phyloP scores from a whole-genome alignment of 257 asterid species.

The Thymus mandschuricus region DNA sequence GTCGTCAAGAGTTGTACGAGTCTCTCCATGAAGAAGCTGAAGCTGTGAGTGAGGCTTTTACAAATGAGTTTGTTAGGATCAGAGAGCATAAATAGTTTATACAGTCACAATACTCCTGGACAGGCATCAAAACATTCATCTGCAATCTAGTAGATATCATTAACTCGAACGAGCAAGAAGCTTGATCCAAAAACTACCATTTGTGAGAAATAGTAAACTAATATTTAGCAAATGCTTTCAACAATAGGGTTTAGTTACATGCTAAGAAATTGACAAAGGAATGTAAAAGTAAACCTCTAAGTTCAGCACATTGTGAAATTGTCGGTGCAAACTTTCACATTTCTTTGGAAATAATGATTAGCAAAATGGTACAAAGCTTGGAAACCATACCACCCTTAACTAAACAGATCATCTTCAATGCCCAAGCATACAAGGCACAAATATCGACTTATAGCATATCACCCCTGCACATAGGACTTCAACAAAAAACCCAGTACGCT shows the following conservation, averaged over 20 bases:
- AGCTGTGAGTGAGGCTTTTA: background rate
- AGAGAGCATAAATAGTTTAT: background rate
- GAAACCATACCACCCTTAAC: slow-evolving; percentile 25
- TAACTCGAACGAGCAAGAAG: slow-evolving; percentile 7
- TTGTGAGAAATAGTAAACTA: slow-evolving; percentile 1
- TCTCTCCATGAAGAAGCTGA: slow-evolving; percentile 3
- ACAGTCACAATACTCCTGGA: slow-evolving; percentile 2
- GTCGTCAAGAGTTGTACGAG: background rate
- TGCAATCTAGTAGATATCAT: background rate
- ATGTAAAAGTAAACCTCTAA: slow-evolving; percentile 7
- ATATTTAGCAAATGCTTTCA: slow-evolving; percentile 12
- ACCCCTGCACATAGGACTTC: slow-evolving; percentile 18
- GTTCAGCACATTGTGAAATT: slow-evolving; percentile 14
- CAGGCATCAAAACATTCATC: slow-evolving; percentile 10
- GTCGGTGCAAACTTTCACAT: background rate
- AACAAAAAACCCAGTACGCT: background rate
- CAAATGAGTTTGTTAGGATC: background rate
- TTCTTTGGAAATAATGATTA: slow-evolving; percentile 12
- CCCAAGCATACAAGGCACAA: background rate
- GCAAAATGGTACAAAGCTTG: slow-evolving; percentile 5
- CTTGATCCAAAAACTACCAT: background rate
- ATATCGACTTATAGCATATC: slow-evolving; percentile 2
- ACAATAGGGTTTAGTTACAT: slow-evolving; percentile 9
- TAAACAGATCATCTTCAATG: slow-evolving; percentile 9
- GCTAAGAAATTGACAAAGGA: background rate